Evolutionary conservation across 306 rosid species (phyloP).

Genomic region (Casuarina glauca): DNA sequence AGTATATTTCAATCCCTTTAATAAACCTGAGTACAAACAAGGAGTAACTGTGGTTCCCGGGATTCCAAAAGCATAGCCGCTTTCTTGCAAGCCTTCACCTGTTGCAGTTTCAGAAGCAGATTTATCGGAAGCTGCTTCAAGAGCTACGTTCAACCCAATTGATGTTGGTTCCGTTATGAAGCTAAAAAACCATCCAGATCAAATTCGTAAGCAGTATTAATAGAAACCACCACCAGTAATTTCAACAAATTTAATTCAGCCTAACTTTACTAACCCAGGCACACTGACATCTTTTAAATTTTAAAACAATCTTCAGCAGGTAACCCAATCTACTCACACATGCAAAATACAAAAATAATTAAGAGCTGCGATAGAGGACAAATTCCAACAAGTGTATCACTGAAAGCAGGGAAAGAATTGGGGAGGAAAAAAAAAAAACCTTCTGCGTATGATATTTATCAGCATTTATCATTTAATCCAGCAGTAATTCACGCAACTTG

Average conservation of each 20-base stretch:
- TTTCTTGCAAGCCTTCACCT: conserved; percentile 34
- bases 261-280: neutral
- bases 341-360: neutral
- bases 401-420: neutral
- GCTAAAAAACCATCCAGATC: conserved; percentile 41
- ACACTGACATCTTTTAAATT: neutral
- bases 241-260: neutral
- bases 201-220: neutral
- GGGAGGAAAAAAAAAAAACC: neutral
- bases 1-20: conserved; percentile 46
- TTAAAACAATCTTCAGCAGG: neutral
- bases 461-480: neutral
- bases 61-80: conserved; percentile 55
- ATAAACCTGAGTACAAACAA: conserved; percentile 31
- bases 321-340: neutral
- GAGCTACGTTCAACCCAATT: conserved; percentile 66
- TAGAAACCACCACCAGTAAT: neutral
- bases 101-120: conserved; percentile 34
- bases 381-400: neutral
- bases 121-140: conserved; percentile 54
- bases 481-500: neutral
- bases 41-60: conserved; percentile 45
- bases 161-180: conserved; percentile 64
- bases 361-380: neutral
- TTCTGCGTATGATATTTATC: neutral